Conservation (phyloP, 139 green algal genomes). For the Spirogloea muscicola region DNA sequence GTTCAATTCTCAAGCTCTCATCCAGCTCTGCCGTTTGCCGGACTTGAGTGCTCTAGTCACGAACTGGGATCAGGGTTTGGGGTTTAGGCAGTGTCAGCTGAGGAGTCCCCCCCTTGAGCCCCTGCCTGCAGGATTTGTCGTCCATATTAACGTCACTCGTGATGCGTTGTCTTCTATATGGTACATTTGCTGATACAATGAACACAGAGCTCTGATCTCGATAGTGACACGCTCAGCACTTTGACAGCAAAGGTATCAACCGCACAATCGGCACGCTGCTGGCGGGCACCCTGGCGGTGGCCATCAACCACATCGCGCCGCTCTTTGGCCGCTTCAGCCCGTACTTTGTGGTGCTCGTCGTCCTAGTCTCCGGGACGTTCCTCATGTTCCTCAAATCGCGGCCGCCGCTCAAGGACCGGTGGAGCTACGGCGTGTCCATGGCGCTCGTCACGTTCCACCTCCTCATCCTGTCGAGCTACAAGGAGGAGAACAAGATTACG, state of each 20-base stretch:
- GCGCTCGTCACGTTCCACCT: conserved; percentile 41
- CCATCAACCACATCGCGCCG: conserved; percentile 15
- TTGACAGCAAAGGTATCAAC: conserved; percentile 42
- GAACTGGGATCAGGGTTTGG: no score
- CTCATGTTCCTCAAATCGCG: conserved; percentile 33
- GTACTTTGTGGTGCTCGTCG: conserved; percentile 25
- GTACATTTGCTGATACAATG: no score
- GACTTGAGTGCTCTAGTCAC: no score
- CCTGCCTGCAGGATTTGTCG: no score
- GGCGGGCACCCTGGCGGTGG: conserved; percentile 23
- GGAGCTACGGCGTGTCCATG: conserved; percentile 35
- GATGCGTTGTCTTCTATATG: no score
- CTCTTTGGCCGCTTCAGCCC: conserved; percentile 23
- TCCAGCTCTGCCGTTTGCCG: no score
- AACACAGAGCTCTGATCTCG: no score
- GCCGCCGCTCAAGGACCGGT: conserved; percentile 43
- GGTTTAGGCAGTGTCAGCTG: no score
- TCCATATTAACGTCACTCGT: no score
- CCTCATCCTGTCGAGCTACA: conserved; percentile 26
- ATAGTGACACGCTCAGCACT: no score
- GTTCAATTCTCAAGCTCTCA: no score
- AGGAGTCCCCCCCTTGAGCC: no score
- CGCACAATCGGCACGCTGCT: conserved; percentile 28
- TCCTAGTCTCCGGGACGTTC: conserved; percentile 7
- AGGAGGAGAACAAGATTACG: conserved; percentile 16